phyloP scores from a whole-genome alignment of 2,329 filamentous ascomycete species.

The Neocucurbitaria cava region DNA sequence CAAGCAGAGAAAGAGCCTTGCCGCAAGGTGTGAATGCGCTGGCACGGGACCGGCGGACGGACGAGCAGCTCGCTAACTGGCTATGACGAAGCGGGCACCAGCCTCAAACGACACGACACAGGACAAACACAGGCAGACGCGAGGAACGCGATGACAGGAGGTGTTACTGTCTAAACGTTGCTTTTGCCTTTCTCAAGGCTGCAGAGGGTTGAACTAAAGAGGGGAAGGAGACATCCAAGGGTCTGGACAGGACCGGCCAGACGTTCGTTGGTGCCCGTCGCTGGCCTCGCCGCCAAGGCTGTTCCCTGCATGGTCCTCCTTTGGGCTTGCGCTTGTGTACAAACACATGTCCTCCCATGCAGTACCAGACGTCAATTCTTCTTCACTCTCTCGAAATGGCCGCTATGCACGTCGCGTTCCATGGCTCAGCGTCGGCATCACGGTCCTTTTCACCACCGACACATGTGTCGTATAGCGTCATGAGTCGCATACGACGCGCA shows the following conservation, averaged over 20 bases:
- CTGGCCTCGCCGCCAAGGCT: not conserved
- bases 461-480: not conserved
- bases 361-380: not conserved
- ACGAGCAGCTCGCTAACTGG: not conserved
- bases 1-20: not conserved
- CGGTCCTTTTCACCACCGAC: constrained; percentile 3
- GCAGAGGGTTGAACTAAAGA: not conserved
- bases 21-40: not conserved
- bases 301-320: not conserved
- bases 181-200: not conserved
- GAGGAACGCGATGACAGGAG: not conserved
- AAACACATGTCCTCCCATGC: not conserved
- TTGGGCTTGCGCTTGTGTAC: not conserved
- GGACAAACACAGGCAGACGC: not conserved
- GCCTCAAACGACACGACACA: not conserved
- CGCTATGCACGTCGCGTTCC: not conserved
- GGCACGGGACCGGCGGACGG: not conserved
- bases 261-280: not conserved
- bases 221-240: not conserved
- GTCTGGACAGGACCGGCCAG: not conserved
- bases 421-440: constrained; percentile 7
- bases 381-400: not conserved
- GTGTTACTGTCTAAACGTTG: not conserved
- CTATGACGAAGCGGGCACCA: constrained; percentile 1
- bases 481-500: not conserved